Evolutionary conservation across 2,329 filamentous ascomycete species (phyloP), one percentile per base, ranked within the genome.

Genomic region (Claviceps capensis): DNA sequence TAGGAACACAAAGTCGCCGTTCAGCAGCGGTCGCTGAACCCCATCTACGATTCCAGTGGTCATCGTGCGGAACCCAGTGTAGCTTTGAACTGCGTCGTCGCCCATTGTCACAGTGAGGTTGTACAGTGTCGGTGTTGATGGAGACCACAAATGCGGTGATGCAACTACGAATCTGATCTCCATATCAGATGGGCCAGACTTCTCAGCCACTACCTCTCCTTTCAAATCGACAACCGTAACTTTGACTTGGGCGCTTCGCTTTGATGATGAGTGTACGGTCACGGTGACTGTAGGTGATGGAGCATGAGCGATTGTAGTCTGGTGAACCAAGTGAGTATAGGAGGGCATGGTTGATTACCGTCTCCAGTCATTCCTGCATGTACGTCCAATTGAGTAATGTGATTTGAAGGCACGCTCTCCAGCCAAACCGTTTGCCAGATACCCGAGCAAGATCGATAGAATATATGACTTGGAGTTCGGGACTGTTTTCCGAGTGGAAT

Each of bases 371-470:
- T 77, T 56, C 73, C 73, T 0, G 81, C 83, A 26, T 72, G 64
- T 16, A 86, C 60, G 55, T 85, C 77, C 2, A 86, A 65, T 42
- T 75, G 70, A 0, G 74, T 76, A 51, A 86, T 76, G 57, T 81
- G 69, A 48, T 76, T 72, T 0, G 66, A 55, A 0, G 83, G 78
- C 0, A 76, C 80, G n/a, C 76, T 72, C 61, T 85, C 79, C 2
- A 88, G 67, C 83, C 83, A 88, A 0, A 87, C 83, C 17, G 74
- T 75, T 61, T 86, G 83, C 84, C 84, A 88, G 56, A 88, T 86
- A 5, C 84, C 84, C 37, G 80, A 83, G 61, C 83, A 87, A 0
- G 84, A 79, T 0, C 79, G 80, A 62, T 87, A 87, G 63, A 84
- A 87, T 54, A 87, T 87, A 58, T 81, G 77, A 11, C 71, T 74